Percentiles rank a stretch among this genome's conserved stretches.
These are phyloP conservation scores for Vaccinium myrtillus DNA, from an alignment of 148 eudicot species.

Conservation along the genomic window DNA sequence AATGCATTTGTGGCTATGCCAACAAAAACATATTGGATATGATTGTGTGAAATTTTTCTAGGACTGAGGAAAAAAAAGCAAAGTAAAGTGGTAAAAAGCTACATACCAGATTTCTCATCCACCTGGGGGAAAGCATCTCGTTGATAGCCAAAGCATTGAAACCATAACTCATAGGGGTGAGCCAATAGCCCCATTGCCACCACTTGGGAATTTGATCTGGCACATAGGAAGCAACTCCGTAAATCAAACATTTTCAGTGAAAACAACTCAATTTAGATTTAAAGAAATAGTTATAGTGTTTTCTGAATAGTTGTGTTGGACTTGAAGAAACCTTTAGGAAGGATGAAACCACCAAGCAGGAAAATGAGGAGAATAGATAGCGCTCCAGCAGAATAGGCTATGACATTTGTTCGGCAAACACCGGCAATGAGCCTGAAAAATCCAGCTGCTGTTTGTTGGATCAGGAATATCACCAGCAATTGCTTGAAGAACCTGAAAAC, in stretches of 20 bases:
- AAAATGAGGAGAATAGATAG: conserved; percentile 72
- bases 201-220: conserved; percentile 70
- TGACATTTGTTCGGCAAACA: conserved; percentile 84
- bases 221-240: not conserved
- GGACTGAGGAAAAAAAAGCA: not conserved
- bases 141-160: conserved; percentile 81
- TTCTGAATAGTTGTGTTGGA: not conserved
- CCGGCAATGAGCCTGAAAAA: conserved; percentile 79
- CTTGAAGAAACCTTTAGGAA: conserved; percentile 67
- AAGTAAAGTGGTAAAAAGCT: not conserved
- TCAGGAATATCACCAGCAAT: conserved; percentile 60
- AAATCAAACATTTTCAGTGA: not conserved
- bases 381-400: conserved; percentile 85
- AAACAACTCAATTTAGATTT: not conserved
- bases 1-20: not conserved
- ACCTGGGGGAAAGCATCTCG: conserved; percentile 88
- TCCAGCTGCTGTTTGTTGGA: conserved; percentile 98
- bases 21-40: not conserved
- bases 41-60: not conserved
- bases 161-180: conserved; percentile 82
- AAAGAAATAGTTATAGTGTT: not conserved
- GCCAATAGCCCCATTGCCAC: conserved; percentile 93
- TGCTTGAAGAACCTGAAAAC: conserved; percentile 83
- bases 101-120: conserved; percentile 80
- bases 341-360: conserved; percentile 94